Conservation (phyloP, 2,329 filamentous ascomycete species). For the Metarhizium rileyi region DNA sequence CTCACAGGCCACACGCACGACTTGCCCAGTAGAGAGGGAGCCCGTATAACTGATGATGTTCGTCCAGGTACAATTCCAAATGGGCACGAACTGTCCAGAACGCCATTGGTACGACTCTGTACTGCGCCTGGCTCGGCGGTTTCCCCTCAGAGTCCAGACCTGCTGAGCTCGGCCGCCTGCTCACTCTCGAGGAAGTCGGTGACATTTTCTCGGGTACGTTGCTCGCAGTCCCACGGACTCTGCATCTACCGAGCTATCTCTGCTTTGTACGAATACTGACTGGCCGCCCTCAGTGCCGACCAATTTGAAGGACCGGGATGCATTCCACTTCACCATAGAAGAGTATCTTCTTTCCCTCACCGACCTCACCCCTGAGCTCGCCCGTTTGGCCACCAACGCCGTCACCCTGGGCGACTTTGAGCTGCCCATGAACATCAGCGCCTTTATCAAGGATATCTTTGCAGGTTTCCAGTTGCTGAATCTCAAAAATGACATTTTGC, state of each 20-base stretch:
- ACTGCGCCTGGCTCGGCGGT: conserved; percentile 70
- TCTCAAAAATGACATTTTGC: conserved; percentile 86
- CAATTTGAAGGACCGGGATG: conserved; percentile 80
- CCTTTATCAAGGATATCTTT: conserved; percentile 90
- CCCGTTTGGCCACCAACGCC: conserved; percentile 84
- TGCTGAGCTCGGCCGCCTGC: conserved; percentile 52
- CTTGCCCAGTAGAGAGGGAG: neutral
- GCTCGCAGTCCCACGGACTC: neutral
- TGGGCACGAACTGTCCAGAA: conserved; percentile 83
- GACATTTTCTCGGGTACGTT: conserved; percentile 59
- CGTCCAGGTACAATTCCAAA: conserved; percentile 61
- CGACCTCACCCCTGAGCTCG: conserved; percentile 79
- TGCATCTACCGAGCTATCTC: neutral
- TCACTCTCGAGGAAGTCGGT: conserved; percentile 84
- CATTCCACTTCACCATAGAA: conserved; percentile 93
- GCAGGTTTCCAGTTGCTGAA: conserved; percentile 96
- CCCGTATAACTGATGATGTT: neutral
- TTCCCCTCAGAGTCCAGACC: conserved; percentile 36
- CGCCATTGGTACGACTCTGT: conserved; percentile 49
- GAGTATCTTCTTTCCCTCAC: conserved; percentile 90
- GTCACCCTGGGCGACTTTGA: conserved; percentile 81
- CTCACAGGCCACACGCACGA: neutral
- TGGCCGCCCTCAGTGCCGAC: conserved; percentile 59
- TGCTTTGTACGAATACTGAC: neutral
- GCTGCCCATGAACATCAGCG: conserved; percentile 77